Evolutionary conservation across 1,284 basidiomycete species (phyloP), one percentile per base, ranked within the genome.

Genomic region (Dichomitus squalens): DNA sequence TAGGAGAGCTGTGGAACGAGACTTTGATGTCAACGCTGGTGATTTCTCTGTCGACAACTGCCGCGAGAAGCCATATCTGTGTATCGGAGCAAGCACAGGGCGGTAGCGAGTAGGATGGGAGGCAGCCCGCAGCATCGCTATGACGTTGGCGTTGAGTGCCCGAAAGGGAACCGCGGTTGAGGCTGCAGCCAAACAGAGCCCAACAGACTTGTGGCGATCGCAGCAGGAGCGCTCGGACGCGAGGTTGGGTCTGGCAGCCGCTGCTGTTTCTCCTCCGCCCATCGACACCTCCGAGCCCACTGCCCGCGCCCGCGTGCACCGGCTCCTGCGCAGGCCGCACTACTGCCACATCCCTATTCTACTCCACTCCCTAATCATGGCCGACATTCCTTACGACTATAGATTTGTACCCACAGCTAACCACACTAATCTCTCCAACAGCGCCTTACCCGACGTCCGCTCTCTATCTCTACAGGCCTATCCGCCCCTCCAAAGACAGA

Each of bases 81-180:
- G 47, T 18, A 36, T n/a, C 4, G 49, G 55, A 36, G 34, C 36
- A 8, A 47, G 40, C 34, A 21, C 12, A 21, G 44, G 25, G 36
- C 20, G 54, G 41, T 5, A 51, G 52, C 34, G 23, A 18, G 44
- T 14, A 2, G 29, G 27, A 21, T 11, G 44, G 43, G 55, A 54
- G 40, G 34, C 52, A 27, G 52, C 20, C 20, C 59, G 59, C 41
- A 58, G 46, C 57, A 57, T 55, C 18, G 38, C 12, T n/a, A 29
- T 56, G 57, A 54, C 40, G 58, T 52, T 38, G 61, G 60, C 63
- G 66, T 61, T 59, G 66, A 64, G 59, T 66, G 53, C 66, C 64
- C 51, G 43, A 64, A 59, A 31, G 23, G 41, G 41, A 44, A 44
- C 20, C 40, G 40, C 21, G 18, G 39, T 18, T 7, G 18, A 16